A percentile compares a stretch with the other conserved stretches of the same genome.
phyloP scores from a whole-genome alignment of 805 yeast genomes.

The Candida maris region DNA sequence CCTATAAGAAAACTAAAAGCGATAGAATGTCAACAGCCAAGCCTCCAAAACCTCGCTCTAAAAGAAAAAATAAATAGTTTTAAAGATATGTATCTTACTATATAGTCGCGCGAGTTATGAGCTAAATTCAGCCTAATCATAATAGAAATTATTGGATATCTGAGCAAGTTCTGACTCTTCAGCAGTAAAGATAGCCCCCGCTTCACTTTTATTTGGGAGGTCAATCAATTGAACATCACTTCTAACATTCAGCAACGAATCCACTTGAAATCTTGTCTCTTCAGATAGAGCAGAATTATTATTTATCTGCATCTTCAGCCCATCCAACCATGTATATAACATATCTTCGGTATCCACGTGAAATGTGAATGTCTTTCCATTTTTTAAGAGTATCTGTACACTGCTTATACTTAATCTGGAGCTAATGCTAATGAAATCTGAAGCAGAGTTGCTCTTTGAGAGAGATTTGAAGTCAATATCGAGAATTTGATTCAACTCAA shows the following conservation, averaged over 20 bases:
- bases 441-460: conserved; percentile 33
- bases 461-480: conserved; percentile 50
- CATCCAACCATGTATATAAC: conserved; percentile 76
- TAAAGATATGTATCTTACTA: too few species aligned
- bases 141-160: conserved; percentile 15
- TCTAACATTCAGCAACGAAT: conserved; percentile 42
- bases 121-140: conserved; percentile 24
- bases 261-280: conserved; percentile 43
- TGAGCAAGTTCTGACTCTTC: conserved; percentile 8
- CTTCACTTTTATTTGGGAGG: conserved; percentile 26
- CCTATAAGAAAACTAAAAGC: conserved; percentile 74
- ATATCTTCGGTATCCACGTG: conserved; percentile 68
- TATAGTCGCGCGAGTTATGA: too few species aligned
- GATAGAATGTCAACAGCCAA: conserved; percentile 47
- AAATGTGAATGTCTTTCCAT: conserved; percentile 43
- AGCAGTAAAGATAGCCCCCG: conserved; percentile 1
- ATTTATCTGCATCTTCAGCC: conserved; percentile 51
- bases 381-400: conserved; percentile 20
- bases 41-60: conserved; percentile 34
- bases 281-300: conserved; percentile 35
- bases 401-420: conserved; percentile 40
- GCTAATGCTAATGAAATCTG: conserved; percentile 50
- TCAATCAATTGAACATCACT: conserved; percentile 47
- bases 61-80: too few species aligned
- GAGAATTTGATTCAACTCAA: conserved; percentile 50